A percentile compares a stretch with the other conserved stretches of the same genome.
Evolutionary conservation across 805 yeast genomes (phyloP).

Genomic region (Spathaspora girioi): DNA sequence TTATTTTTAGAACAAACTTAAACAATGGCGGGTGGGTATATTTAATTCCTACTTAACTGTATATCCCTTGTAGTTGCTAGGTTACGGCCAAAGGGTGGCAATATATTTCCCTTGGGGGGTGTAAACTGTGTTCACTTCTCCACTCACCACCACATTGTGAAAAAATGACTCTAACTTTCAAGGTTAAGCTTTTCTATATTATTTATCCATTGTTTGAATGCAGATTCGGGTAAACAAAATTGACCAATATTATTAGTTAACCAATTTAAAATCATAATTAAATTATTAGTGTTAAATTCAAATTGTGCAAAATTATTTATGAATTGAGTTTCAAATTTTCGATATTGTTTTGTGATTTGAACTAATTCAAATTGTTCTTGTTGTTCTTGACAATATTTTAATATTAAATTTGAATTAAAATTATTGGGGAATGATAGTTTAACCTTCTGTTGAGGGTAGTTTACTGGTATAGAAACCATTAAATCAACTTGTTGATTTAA

Average conservation of each 20-base stretch:
- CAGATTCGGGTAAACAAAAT: slow-evolving; percentile 12
- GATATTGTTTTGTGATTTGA: slow-evolving; percentile 17
- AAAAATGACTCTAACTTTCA: too few species aligned
- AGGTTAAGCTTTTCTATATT: background rate
- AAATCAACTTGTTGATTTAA: slow-evolving; percentile 23
- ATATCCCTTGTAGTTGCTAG: too few species aligned
- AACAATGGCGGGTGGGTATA: too few species aligned
- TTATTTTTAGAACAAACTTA: too few species aligned
- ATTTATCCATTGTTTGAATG: slow-evolving; percentile 9
- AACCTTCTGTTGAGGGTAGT: slow-evolving; percentile 26
- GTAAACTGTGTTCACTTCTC: too few species aligned
- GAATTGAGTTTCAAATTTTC: slow-evolving; percentile 25
- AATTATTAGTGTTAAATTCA: slow-evolving; percentile 13
- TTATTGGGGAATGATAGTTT: slow-evolving; percentile 24
- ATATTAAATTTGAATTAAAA: slow-evolving; percentile 26
- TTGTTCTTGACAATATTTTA: slow-evolving; percentile 16
- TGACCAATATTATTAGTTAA: slow-evolving; percentile 23
- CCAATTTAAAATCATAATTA: slow-evolving; percentile 30
- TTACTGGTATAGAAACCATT: slow-evolving; percentile 27
- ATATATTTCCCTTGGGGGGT: too few species aligned
- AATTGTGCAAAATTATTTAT: slow-evolving; percentile 15
- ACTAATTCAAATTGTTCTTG: slow-evolving; percentile 14
- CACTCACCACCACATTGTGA: too few species aligned
- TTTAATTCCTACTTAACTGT: too few species aligned
- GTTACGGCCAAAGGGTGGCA: too few species aligned